phyloP scores from a whole-genome alignment of 164 flowering plant species.

The Dillenia suffruticosa region DNA sequence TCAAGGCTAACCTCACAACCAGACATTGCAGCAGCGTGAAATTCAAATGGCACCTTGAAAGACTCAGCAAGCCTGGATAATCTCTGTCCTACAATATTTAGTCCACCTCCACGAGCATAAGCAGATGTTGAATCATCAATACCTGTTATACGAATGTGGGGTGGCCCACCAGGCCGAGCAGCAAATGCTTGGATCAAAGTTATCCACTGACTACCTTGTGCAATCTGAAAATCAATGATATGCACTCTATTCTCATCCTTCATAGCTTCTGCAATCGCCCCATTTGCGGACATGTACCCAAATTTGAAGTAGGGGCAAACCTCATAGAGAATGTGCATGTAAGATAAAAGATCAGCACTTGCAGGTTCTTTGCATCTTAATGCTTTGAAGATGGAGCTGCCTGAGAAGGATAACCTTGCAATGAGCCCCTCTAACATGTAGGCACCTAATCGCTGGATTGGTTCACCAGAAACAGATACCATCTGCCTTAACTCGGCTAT shows the following conservation, averaged over 20 bases:
- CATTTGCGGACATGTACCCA: conserved; percentile 60
- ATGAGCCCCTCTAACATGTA: conserved; percentile 57
- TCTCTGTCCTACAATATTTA: conserved; percentile 30
- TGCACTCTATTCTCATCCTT: conserved; percentile 46
- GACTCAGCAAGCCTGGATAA: conserved; percentile 35
- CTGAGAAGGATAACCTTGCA: conserved; percentile 35
- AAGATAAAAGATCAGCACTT: conserved; percentile 35
- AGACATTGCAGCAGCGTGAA: conserved; percentile 32
- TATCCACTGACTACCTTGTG: conserved; percentile 52
- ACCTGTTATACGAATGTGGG: conserved; percentile 53
- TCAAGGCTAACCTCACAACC: conserved; percentile 27
- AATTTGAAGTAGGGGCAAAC: conserved; percentile 60
- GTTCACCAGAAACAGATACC: conserved; percentile 60
- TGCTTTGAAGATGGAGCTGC: conserved; percentile 37
- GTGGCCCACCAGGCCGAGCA: conserved; percentile 54
- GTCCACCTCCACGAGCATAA: conserved; percentile 45
- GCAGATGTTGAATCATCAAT: conserved; percentile 43
- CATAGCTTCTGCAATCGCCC: conserved; percentile 68
- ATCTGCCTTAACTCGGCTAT: conserved; percentile 36
- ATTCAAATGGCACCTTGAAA: conserved; percentile 50
- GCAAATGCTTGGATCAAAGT: conserved; percentile 50
- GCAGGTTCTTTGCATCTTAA: conserved; percentile 41
- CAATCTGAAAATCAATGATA: conserved; percentile 52
- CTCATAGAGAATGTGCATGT: conserved; percentile 50
- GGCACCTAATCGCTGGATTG: conserved; percentile 50